These are phyloP conservation scores for Penstemon davidsonii DNA, from an alignment of 257 asterid species.

Conservation along the genomic window DNA sequence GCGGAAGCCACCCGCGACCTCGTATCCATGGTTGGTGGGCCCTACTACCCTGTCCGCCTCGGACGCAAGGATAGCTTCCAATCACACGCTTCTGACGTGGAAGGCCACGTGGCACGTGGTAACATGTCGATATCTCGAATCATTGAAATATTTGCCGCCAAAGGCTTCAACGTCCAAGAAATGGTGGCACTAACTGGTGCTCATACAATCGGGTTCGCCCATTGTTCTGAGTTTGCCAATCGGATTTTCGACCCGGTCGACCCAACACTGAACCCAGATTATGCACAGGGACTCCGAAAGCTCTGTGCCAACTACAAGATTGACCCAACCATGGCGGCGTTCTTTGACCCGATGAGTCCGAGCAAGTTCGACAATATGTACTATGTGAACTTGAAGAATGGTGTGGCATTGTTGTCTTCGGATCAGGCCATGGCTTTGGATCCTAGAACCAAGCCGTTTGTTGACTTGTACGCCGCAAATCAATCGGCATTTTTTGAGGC, in stretches of 20 bases:
- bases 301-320: conserved; percentile 50
- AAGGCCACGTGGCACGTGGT: conserved; percentile 72
- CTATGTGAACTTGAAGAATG: conserved; percentile 49
- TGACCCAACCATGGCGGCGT: conserved; percentile 53
- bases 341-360: conserved; percentile 76
- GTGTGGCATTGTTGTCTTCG: conserved; percentile 59
- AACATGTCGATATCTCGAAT: conserved; percentile 54
- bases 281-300: conserved; percentile 43
- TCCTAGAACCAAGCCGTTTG: conserved; percentile 64
- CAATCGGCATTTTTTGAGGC: conserved; percentile 57
- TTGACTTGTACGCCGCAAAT: conserved; percentile 68
- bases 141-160: conserved; percentile 44
- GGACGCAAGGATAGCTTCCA: conserved; percentile 63
- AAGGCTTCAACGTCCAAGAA: conserved; percentile 52
- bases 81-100: conserved; percentile 52
- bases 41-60: conserved; percentile 51
- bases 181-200: conserved; percentile 83
- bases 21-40: conserved; percentile 78
- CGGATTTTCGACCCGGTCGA: conserved; percentile 61
- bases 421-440: conserved; percentile 60
- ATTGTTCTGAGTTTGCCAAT: conserved; percentile 63
- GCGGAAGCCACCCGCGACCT: conserved; percentile 75
- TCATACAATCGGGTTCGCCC: conserved; percentile 85
- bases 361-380: conserved; percentile 82
- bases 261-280: conserved; percentile 60